These are phyloP conservation scores for Salix udensis DNA, from an alignment of 345 rosid genomes.

Conservation along the genomic window DNA sequence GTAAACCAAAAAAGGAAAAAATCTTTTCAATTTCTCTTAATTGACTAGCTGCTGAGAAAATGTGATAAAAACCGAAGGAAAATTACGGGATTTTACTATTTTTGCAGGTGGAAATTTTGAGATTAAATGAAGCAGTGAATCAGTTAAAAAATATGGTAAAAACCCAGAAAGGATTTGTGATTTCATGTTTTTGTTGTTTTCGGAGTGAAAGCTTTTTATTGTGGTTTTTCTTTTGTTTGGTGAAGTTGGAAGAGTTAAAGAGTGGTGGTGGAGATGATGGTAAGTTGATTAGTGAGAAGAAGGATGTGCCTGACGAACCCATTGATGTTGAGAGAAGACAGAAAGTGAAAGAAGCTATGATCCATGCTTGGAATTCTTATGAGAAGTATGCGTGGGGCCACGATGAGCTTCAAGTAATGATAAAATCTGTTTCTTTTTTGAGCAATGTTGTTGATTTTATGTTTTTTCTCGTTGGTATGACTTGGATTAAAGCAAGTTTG, in stretches of 20 bases:
- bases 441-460: neutral
- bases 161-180: neutral
- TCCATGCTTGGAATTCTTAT: conserved; percentile 93
- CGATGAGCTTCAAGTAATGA: conserved; percentile 86
- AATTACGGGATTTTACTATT: neutral
- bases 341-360: conserved; percentile 94
- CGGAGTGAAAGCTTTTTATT: neutral
- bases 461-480: neutral
- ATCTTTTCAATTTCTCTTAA: neutral
- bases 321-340: conserved; percentile 61
- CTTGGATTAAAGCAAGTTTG: neutral
- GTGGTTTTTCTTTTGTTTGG: conserved; percentile 20
- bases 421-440: neutral
- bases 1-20: conserved; percentile 25
- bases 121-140: conserved; percentile 31
- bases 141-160: conserved; percentile 41
- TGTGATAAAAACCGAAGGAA: neutral
- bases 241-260: conserved; percentile 23
- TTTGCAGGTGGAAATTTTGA: conserved; percentile 46
- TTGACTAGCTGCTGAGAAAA: neutral
- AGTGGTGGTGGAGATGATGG: conserved; percentile 7
- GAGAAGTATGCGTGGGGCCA: conserved; percentile 98
- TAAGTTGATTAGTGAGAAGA: conserved; percentile 13
- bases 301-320: conserved; percentile 51
- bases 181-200: neutral